phyloP scores from a whole-genome alignment of 2,329 filamentous ascomycete species.

The Drechslera avenae region DNA sequence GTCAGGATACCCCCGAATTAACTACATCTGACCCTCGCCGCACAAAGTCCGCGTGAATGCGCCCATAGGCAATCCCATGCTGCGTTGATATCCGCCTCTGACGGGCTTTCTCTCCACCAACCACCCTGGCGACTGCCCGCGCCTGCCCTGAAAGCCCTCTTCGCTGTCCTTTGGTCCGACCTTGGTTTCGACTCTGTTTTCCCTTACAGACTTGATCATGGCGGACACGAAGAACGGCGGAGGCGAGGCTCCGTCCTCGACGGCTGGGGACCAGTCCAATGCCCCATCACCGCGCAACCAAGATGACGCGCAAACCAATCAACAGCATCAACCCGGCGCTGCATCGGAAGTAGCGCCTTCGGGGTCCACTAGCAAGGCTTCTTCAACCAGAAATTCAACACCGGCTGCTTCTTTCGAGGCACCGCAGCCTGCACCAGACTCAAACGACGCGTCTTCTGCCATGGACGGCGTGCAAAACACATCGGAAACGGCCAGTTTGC shows the following conservation, averaged over 20 bases:
- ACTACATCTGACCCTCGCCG: slow-evolving; percentile 22
- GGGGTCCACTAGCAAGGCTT: slow-evolving; percentile 41
- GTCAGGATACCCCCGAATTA: slow-evolving; percentile 13
- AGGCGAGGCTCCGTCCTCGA: slow-evolving; percentile 42
- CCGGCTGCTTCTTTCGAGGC: slow-evolving; percentile 36
- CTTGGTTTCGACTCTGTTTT: slow-evolving; percentile 24
- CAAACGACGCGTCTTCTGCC: slow-evolving; percentile 35
- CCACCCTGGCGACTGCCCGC: slow-evolving; percentile 35
- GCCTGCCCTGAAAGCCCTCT: slow-evolving; percentile 25
- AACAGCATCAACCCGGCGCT: slow-evolving; percentile 24
- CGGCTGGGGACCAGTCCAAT: slow-evolving; percentile 37
- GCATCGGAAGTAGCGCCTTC: slow-evolving; percentile 36
- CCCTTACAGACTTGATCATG: slow-evolving; percentile 34
- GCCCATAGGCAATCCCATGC: slow-evolving; percentile 43
- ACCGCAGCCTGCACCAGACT: slow-evolving; percentile 28
- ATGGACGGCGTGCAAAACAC: slow-evolving; percentile 37
- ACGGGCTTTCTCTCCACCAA: slow-evolving; percentile 34
- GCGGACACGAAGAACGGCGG: slow-evolving; percentile 46
- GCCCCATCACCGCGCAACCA: slow-evolving; percentile 37
- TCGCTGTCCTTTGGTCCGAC: slow-evolving; percentile 27
- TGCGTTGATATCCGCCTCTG: slow-evolving; percentile 44
- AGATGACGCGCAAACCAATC: slow-evolving; percentile 35
- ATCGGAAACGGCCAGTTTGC: slow-evolving; percentile 34
- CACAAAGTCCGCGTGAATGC: slow-evolving; percentile 39
- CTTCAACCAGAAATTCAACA: slow-evolving; percentile 44